Conservation (phyloP, 768 basidiomycete genomes). For the Kwoniella sp. region DNA sequence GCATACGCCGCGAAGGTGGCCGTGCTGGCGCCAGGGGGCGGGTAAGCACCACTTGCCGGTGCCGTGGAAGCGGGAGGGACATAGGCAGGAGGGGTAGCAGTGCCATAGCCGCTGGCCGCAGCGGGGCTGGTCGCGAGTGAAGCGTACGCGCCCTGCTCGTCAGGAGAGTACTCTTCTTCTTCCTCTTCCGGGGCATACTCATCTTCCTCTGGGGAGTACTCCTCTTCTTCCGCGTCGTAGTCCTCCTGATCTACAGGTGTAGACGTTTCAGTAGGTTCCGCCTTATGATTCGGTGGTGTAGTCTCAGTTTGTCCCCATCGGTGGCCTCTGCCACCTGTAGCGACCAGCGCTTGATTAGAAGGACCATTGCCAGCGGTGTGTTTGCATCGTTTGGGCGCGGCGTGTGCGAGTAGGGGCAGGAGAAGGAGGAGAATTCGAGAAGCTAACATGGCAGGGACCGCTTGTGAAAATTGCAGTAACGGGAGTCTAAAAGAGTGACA, state of each 20-base stretch:
- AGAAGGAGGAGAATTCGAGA: conserved; percentile 1
- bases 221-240: not conserved
- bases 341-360: conserved; percentile 11
- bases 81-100: not conserved
- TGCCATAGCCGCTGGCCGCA: not conserved
- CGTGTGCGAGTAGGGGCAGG: conserved; percentile 6
- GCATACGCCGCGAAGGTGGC: not conserved
- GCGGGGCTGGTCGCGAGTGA: not conserved
- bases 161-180: too few relatives aligned
- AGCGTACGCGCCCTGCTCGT: not conserved
- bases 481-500: conserved; percentile 9
- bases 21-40: not conserved
- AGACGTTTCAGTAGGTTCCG: not conserved
- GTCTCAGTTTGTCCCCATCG: conserved; percentile 9
- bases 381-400: conserved; percentile 6
- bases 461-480: not conserved
- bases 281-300: not conserved
- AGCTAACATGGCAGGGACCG: not conserved
- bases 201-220: not conserved
- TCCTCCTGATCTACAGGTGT: not conserved
- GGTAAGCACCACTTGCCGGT: not conserved
- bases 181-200: not conserved
- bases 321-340: conserved; percentile 9
- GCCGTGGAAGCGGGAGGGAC: not conserved
- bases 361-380: not conserved